phyloP scores from a whole-genome alignment of 257 asterid species.

The Echium plantagineum region DNA sequence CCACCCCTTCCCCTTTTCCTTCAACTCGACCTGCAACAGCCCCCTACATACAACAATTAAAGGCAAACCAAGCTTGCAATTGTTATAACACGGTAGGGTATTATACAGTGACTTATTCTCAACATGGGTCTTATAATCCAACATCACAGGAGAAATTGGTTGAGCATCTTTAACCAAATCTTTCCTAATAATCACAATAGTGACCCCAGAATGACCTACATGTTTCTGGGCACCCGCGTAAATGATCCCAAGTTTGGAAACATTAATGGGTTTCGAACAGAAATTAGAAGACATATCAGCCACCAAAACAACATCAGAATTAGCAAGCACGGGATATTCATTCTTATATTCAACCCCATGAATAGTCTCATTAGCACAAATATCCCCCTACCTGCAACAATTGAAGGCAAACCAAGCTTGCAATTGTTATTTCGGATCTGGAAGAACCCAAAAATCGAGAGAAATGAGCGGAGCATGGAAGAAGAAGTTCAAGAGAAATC shows the following conservation, averaged over 20 bases:
- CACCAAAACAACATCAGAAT: conserved; percentile 37
- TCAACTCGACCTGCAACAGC: too few species aligned
- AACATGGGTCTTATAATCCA: conserved; percentile 83
- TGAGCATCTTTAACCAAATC: conserved; percentile 75
- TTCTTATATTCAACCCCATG: conserved; percentile 86
- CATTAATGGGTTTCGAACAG: conserved; percentile 85
- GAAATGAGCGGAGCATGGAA: too few species aligned
- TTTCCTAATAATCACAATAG: conserved; percentile 56
- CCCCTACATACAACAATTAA: too few species aligned
- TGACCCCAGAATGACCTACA: conserved; percentile 94
- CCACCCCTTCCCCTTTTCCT: too few species aligned
- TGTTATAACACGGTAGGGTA: conserved; percentile 93
- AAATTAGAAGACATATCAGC: conserved; percentile 95
- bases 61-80: too few species aligned
- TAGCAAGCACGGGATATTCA: conserved; percentile 43
- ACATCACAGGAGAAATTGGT: conserved; percentile 67
- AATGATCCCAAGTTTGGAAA: conserved; percentile 58
- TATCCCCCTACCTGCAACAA: too few species aligned
- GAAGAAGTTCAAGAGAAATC: too few species aligned
- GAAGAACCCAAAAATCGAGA: too few species aligned
- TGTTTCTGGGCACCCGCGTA: conserved; percentile 98
- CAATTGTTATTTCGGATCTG: too few species aligned
- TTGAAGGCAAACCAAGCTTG: too few species aligned
- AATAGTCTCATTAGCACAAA: conserved; percentile 89
- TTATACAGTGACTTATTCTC: conserved; percentile 80